Evolutionary conservation across 1,139 yeast genomes (phyloP).

Genomic region (Casaregolazyma suthepensis): DNA sequence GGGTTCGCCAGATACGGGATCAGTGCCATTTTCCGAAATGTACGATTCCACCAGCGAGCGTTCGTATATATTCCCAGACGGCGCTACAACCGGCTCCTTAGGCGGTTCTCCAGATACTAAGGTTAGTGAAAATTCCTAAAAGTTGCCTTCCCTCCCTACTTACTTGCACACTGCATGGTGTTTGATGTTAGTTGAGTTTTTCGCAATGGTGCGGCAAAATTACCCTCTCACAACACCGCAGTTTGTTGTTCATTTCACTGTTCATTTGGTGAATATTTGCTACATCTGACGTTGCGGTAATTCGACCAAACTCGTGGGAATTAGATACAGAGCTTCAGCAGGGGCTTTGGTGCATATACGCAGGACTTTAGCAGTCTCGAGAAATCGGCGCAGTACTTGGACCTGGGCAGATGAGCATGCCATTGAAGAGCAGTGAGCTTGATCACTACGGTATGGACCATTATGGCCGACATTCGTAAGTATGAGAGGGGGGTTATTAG

Average conservation of each 20-base stretch:
- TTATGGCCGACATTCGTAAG: constrained; percentile 8
- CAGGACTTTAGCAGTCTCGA: neutral
- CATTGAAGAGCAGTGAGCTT: constrained; percentile 26
- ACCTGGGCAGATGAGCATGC: constrained; percentile 22
- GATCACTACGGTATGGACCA: constrained; percentile 20
- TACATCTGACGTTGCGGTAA: neutral
- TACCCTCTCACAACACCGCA: neutral
- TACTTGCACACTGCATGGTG: constrained; percentile 30
- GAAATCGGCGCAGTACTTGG: neutral
- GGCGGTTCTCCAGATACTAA: constrained; percentile 64
- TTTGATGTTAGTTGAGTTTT: neutral
- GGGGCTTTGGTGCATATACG: neutral
- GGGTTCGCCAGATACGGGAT: constrained; percentile 68
- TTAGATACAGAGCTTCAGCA: no score
- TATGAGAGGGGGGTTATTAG: neutral
- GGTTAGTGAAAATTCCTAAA: neutral
- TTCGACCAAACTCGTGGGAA: neutral
- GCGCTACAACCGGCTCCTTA: constrained; percentile 63
- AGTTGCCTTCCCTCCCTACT: constrained; percentile 12
- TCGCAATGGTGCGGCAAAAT: neutral
- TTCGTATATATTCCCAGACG: constrained; percentile 55
- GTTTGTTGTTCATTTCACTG: neutral
- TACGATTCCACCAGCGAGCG: constrained; percentile 54
- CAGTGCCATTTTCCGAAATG: constrained; percentile 58
- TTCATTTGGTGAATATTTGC: neutral